Base-by-base conservation (phyloP, 2,329 filamentous ascomycete species). In the Colletotrichum caudatum region DNA sequence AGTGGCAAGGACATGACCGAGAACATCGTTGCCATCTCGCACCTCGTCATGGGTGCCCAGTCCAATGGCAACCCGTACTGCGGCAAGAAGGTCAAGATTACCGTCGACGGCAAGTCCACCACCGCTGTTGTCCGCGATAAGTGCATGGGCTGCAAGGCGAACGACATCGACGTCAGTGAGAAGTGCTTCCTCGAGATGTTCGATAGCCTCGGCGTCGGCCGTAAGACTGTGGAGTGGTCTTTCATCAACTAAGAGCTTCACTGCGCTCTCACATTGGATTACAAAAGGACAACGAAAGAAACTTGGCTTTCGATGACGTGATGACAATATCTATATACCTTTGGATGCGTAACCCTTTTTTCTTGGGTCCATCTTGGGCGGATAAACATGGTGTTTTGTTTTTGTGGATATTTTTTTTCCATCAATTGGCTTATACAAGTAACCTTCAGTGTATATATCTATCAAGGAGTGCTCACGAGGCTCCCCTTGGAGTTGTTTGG, bases 41-140 rank as follows among this genome's bases (percentile, higher is more conserved):
- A 85, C 53, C 82, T 77, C 5, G 82, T 93, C 77, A 94, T 95
- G 89, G 90, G 89, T 71, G 74, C 78, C 0, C 78, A 79, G 66
- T 91, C 90, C 77, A 94, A 93, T 83, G 83, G 80, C 76, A 93
- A 94, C 85, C 87, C 89, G 59, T 87, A 89, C 79, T 96, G 94
- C 81, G 90, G 90, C 79, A 87, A 90, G 83, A 89, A 82, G 60
- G 87, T 95, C 77, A 90, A 86, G 74, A 89, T 94, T 82, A 82
- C 77, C 51, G 84, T 84, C 78, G 84, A 86, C 61, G 92, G 92
- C 79, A 87, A 88, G 79, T 86, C 85, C 2, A 79, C 84, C 75
- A 84, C 80, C 2, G 93, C 89, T 73, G 86, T 76, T 4, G 88
- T 95, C 73, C 87, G 87, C 64, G 93, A 96, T 84, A 94, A 93